Conservation (phyloP, 345 rosid genomes). For the Eucalyptus regnans region DNA sequence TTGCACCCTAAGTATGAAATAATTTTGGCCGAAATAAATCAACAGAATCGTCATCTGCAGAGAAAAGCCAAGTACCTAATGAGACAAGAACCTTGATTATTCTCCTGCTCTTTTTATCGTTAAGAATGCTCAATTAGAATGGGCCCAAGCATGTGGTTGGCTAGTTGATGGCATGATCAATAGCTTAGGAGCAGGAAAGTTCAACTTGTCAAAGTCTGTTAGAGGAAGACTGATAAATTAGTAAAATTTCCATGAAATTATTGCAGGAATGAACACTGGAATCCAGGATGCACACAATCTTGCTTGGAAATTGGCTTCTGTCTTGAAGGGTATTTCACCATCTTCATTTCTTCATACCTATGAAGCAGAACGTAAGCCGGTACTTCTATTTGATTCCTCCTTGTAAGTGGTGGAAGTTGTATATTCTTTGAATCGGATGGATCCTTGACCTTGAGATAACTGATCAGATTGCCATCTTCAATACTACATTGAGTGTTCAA, state of each 20-base stretch:
- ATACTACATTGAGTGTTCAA: conserved; percentile 76
- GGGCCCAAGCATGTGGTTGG: neutral
- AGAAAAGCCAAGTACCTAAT: neutral
- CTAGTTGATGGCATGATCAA: neutral
- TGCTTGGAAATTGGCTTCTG: conserved; percentile 88
- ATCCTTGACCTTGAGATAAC: neutral
- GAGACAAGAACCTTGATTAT: neutral
- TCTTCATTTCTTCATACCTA: conserved; percentile 59
- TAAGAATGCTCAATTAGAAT: neutral
- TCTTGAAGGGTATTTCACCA: conserved; percentile 48
- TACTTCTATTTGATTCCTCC: conserved; percentile 3
- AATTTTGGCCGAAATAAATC: neutral
- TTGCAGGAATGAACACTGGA: conserved; percentile 94
- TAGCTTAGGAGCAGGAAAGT: neutral
- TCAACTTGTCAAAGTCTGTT: neutral
- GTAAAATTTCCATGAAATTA: neutral
- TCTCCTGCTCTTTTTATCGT: neutral
- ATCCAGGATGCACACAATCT: conserved; percentile 96
- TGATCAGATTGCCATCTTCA: conserved; percentile 63
- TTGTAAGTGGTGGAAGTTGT: neutral
- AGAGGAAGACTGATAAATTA: neutral
- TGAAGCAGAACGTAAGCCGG: conserved; percentile 86
- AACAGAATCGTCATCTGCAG: neutral
- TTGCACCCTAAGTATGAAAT: neutral
- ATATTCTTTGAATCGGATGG: neutral